These are phyloP conservation scores for Coemansia reversa DNA, from an alignment of 192 early-diverging fungal genomes.

Conservation along the genomic window DNA sequence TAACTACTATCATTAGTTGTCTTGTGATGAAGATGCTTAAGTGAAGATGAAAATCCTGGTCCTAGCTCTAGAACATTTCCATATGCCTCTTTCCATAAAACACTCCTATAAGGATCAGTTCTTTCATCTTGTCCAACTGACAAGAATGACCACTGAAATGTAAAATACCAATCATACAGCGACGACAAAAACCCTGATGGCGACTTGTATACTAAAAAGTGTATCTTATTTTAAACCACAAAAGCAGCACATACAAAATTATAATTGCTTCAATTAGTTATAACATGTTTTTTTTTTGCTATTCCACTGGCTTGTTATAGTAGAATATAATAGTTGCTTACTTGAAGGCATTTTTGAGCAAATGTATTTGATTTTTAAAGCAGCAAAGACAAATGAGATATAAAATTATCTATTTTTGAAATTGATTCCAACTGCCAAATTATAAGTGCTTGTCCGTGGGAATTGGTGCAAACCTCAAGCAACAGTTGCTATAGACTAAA, in stretches of 20 bases:
- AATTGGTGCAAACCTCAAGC: no score
- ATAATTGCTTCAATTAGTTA: no score
- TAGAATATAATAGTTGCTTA: not conserved
- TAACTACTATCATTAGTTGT: constrained; percentile 20
- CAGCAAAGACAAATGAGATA: not conserved
- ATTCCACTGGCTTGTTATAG: not conserved
- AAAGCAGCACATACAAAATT: no score
- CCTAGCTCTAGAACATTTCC: constrained; percentile 49
- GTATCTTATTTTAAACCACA: no score
- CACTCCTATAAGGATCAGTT: constrained; percentile 29
- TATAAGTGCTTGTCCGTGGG: no score
- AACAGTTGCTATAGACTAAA: no score
- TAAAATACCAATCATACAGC: constrained; percentile 31
- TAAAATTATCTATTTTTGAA: no score
- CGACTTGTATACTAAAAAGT: not conserved
- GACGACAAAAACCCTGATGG: not conserved
- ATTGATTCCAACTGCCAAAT: no score
- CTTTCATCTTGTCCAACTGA: constrained; percentile 24
- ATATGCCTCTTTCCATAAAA: constrained; percentile 28
- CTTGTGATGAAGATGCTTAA: constrained; percentile 32
- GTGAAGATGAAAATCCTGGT: constrained; percentile 32
- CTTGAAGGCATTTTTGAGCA: no score
- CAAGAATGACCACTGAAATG: constrained; percentile 18
- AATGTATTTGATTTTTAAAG: no score
- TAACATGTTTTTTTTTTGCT: no score